A percentile compares a stretch with the other conserved stretches of the same genome.
Evolutionary conservation across 163 green algal genomes (phyloP).

Genomic region (Scenedesmus sp.): DNA sequence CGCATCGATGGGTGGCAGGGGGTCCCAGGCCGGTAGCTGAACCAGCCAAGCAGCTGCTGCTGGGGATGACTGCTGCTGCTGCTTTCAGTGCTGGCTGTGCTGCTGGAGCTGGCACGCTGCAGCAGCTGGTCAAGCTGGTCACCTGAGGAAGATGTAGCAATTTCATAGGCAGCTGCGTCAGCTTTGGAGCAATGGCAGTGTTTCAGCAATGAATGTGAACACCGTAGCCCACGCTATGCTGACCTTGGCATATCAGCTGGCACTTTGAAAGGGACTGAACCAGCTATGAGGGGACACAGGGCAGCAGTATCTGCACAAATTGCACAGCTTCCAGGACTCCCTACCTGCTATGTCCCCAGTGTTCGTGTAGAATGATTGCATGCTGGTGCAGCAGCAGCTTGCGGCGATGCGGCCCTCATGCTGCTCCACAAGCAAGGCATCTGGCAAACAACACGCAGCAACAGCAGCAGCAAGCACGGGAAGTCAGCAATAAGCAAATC

Average conservation of each 20-base stretch:
- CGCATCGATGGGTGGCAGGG: constrained; percentile 41
- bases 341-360: constrained; percentile 39
- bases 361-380: constrained; percentile 48
- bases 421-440: constrained; percentile 38
- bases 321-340: not conserved
- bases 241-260: no score
- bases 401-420: constrained; percentile 16
- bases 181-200: not conserved
- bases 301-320: not conserved
- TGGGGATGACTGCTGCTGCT: not conserved
- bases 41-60: constrained; percentile 51
- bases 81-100: not conserved
- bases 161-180: not conserved
- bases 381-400: not conserved
- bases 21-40: constrained; percentile 41
- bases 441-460: not conserved
- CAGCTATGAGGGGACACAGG: not conserved
- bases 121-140: constrained; percentile 4
- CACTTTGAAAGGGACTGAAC: no score
- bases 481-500: not conserved
- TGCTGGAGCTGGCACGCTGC: not conserved
- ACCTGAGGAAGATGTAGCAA: not conserved
- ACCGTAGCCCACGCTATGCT: no score
- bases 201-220: no score
- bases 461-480: not conserved